These are phyloP conservation scores for Penicillium sp. DNA, from an alignment of 2,329 filamentous ascomycete species.

Conservation along the genomic window DNA sequence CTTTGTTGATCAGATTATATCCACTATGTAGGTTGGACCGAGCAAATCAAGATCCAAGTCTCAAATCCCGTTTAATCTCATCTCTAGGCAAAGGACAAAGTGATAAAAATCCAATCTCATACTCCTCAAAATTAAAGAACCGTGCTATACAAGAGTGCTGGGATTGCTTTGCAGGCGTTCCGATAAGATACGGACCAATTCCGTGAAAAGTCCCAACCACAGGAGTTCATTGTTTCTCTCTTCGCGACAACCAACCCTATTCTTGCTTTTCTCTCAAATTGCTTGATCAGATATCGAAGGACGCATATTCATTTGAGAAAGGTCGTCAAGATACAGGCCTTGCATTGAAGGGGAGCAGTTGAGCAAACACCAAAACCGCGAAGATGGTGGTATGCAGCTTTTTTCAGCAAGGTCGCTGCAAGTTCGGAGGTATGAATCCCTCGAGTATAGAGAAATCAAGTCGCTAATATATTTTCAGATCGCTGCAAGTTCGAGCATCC, in stretches of 20 bases:
- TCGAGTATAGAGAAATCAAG: neutral
- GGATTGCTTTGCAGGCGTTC: neutral
- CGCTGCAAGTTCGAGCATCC: slow-evolving; percentile 62
- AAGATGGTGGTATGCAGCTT: slow-evolving; percentile 60
- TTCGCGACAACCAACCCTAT: neutral
- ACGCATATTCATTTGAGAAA: neutral
- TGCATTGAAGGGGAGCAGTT: neutral
- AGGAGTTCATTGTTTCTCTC: neutral
- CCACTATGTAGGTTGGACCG: neutral
- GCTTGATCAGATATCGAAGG: neutral
- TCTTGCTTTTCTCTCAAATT: neutral
- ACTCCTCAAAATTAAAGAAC: neutral
- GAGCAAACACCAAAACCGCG: slow-evolving; percentile 4
- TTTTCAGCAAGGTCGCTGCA: slow-evolving; percentile 65
- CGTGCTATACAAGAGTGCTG: neutral
- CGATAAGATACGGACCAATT: slow-evolving; percentile 9
- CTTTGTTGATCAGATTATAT: neutral
- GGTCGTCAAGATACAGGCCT: neutral
- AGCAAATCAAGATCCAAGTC: neutral
- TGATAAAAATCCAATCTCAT: neutral
- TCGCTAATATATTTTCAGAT: slow-evolving; percentile 42
- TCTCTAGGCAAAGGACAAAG: neutral
- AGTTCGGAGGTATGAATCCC: slow-evolving; percentile 58
- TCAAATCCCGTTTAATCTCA: neutral
- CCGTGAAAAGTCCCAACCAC: slow-evolving; percentile 9